Base-by-base conservation (phyloP, 176 grass and related monocot genomes). In the Oryza rufipogon region DNA sequence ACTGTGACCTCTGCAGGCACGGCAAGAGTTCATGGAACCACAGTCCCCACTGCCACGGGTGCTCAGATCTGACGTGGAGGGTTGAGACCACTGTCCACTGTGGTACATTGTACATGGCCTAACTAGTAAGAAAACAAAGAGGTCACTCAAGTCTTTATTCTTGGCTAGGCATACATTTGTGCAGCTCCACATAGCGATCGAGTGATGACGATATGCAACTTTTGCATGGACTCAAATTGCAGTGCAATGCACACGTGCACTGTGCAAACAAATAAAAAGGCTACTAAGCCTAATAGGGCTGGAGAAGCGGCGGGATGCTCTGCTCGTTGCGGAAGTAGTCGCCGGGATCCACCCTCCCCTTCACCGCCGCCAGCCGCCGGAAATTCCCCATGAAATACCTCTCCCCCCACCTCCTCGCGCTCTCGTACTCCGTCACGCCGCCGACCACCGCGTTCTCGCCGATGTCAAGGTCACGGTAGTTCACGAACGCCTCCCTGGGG, bases 271-370 rank as follows among this genome's bases (percentile, higher is more conserved):
- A 30, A 34, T 34, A 34, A 11, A n/a, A 32, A 66, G 28, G 52
- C 28, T 67, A 41, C 20, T 67, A 80, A n/a, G 28, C 28, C 28
- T 30, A 30, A 30, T 12, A 46, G 2, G 1, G 3, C 34, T 23
- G 17, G 4, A 75, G 42, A 2, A 84, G 75, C 7, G 89, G 89
- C 9, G 89, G 89, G 22, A 87, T 83, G 49, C 84, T 86, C 68
- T 87, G 84, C 49, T 87, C 84, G 25, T 91, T 83, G 20, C 84
- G 78, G 38, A 88, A 88, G 73, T 78, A 91, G 51, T 91, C 75
- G 4, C n/a, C 70, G 48, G 85, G 85, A 79, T 87, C 67, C 46
- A 74, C 78, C 1, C 14, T 19, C 2, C 42, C 74, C 66, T 91
- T 87, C 51, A 77, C 84, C 0, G 14, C n/a, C 2, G 87, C 89